Conservation (phyloP, 1,139 yeast genomes). For the Sugiyamaella paludigena region DNA sequence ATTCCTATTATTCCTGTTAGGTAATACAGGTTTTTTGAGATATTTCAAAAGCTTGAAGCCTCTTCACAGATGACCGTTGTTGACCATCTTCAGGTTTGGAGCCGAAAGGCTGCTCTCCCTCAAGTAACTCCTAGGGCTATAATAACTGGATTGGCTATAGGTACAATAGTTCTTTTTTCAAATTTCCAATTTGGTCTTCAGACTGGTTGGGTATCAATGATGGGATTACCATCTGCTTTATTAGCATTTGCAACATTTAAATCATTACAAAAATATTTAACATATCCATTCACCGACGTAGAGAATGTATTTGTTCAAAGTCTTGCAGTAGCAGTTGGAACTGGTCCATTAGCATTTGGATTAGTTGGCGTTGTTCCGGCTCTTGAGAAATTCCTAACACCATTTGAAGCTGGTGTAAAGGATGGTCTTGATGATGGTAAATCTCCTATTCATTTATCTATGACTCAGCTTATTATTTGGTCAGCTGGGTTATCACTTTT, state of each 20-base stretch:
- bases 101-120: slow-evolving; percentile 19
- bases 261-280: slow-evolving; percentile 43
- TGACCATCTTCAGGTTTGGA: slow-evolving; percentile 15
- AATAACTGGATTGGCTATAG: slow-evolving; percentile 69
- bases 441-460: slow-evolving; percentile 32
- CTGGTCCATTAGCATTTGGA: slow-evolving; percentile 95
- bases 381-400: slow-evolving; percentile 77
- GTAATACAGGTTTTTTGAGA: too few species aligned
- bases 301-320: slow-evolving; percentile 92
- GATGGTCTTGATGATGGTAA: slow-evolving; percentile 20
- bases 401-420: slow-evolving; percentile 65
- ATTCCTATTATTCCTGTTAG: too few species aligned
- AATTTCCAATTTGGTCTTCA: slow-evolving; percentile 96
- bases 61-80: too few species aligned
- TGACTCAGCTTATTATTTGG: slow-evolving; percentile 69
- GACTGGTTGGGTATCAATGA: slow-evolving; percentile 99
- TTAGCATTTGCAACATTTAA: slow-evolving; percentile 82
- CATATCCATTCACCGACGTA: slow-evolving; percentile 69
- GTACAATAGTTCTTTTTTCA: slow-evolving; percentile 76
- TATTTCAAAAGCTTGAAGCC: too few species aligned
- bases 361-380: slow-evolving; percentile 97
- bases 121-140: slow-evolving; percentile 76
- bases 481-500: slow-evolving; percentile 82
- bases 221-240: slow-evolving; percentile 94
- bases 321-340: slow-evolving; percentile 93